A percentile compares a stretch with the other conserved stretches of the same genome.
Evolutionary conservation across 2,329 filamentous ascomycete genomes (phyloP).

Genomic region (Ophiostoma piceae): DNA sequence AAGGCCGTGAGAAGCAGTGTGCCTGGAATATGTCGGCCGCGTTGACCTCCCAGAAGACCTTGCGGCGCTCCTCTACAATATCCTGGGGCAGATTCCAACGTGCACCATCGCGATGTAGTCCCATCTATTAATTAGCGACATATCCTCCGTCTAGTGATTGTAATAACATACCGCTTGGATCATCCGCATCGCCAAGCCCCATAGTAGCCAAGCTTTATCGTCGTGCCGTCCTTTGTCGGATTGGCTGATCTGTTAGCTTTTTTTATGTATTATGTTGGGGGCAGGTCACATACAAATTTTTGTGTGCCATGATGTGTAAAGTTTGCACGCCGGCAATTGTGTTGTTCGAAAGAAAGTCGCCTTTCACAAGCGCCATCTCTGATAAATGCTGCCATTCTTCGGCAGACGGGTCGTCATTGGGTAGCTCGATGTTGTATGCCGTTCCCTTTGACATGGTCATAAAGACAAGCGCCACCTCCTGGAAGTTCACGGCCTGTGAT

Average conservation of each 20-base stretch:
- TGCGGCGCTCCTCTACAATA: constrained; percentile 15
- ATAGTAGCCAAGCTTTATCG: constrained; percentile 19
- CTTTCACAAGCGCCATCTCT: neutral
- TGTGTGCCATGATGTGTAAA: neutral
- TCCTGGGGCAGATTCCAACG: neutral
- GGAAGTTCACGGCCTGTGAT: neutral
- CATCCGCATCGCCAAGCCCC: constrained; percentile 20
- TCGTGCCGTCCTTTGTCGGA: constrained; percentile 18
- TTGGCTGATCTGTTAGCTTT: constrained; percentile 9
- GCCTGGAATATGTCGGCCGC: constrained; percentile 21
- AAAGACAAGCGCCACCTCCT: constrained; percentile 16
- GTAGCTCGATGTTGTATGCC: constrained; percentile 21
- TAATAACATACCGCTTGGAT: constrained; percentile 15
- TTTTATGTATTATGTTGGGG: neutral
- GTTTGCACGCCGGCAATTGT: constrained; percentile 1
- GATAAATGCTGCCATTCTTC: constrained; percentile 11
- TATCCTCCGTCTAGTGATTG: neutral
- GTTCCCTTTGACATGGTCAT: constrained; percentile 22
- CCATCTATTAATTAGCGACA: neutral
- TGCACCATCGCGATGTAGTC: neutral
- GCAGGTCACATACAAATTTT: neutral
- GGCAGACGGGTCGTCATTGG: constrained; percentile 16
- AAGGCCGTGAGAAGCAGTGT: constrained; percentile 20
- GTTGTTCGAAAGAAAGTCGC: neutral
- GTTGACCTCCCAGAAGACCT: constrained; percentile 22